Evolutionary conservation across 202 grass and related monocot species (phyloP).

Genomic region (Carex sylvatica): DNA sequence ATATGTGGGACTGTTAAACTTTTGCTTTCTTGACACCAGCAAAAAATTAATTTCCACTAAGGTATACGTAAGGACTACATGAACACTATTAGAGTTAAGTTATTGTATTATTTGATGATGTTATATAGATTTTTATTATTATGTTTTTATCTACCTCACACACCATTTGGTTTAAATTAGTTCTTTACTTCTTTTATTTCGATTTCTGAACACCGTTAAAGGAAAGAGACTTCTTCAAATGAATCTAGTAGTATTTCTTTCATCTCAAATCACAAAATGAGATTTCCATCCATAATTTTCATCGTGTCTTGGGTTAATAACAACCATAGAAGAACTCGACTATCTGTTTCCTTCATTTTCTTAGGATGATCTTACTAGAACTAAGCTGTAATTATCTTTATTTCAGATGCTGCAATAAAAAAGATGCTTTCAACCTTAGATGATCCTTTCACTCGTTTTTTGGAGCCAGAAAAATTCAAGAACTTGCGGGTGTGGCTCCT

Average conservation of each 20-base stretch:
- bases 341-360: neutral
- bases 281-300: neutral
- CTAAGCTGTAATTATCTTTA: neutral
- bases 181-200: neutral
- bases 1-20: neutral
- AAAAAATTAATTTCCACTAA: neutral
- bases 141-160: neutral
- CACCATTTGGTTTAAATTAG: neutral
- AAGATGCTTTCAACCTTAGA: conserved; percentile 89
- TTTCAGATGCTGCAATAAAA: conserved; percentile 87
- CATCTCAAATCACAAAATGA: neutral
- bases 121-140: neutral
- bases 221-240: neutral
- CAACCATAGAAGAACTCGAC: neutral
- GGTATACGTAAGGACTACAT: neutral
- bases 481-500: conserved; percentile 74
- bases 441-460: conserved; percentile 92
- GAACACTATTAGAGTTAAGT: neutral
- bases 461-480: conserved; percentile 98
- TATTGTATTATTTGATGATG: neutral
- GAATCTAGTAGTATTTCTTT: neutral
- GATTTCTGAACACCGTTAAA: neutral
- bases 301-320: conserved; percentile 1
- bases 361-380: conserved; percentile 12
- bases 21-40: neutral